Percentiles rank a stretch among this genome's conserved stretches.
phyloP scores from a whole-genome alignment of 176 grass and related monocot genomes.

The Juncus effusus region DNA sequence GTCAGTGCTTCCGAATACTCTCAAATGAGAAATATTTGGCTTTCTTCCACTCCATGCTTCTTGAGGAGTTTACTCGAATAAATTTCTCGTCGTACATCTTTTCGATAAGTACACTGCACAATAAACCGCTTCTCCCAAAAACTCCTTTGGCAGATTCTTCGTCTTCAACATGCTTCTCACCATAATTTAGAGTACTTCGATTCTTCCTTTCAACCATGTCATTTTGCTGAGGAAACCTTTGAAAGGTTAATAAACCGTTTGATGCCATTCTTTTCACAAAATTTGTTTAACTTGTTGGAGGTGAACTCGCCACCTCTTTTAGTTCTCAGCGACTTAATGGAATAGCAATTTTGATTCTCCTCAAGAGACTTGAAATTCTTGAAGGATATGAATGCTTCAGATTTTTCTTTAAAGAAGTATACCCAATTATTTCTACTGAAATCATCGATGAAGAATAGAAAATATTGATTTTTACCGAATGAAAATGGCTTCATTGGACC shows the following conservation, averaged over 20 bases:
- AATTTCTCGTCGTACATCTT: not conserved
- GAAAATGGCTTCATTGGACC: not conserved
- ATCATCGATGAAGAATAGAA: slow-evolving; percentile 19
- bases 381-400: not conserved
- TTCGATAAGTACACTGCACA: not conserved
- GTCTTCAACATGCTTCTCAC: too few species aligned
- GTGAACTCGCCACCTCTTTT: slow-evolving; percentile 4
- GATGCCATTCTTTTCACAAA: not conserved
- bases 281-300: not conserved
- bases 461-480: slow-evolving; percentile 1
- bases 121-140: too few species aligned
- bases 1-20: not conserved
- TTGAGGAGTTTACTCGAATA: not conserved
- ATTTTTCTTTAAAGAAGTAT: slow-evolving; percentile 13
- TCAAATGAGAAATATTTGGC: not conserved
- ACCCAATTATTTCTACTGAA: slow-evolving; percentile 3
- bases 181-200: slow-evolving; percentile 8
- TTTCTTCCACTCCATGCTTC: not conserved
- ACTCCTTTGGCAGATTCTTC: too few species aligned
- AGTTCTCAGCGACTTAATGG: slow-evolving; percentile 1
- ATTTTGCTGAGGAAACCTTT: slow-evolving; percentile 12
- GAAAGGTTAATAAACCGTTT: not conserved
- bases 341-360: slow-evolving; percentile 2
- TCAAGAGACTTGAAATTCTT: not conserved
- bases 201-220: not conserved